Base-by-base conservation (phyloP, 768 basidiomycete genomes). In the Boletus tylopilopsis region DNA sequence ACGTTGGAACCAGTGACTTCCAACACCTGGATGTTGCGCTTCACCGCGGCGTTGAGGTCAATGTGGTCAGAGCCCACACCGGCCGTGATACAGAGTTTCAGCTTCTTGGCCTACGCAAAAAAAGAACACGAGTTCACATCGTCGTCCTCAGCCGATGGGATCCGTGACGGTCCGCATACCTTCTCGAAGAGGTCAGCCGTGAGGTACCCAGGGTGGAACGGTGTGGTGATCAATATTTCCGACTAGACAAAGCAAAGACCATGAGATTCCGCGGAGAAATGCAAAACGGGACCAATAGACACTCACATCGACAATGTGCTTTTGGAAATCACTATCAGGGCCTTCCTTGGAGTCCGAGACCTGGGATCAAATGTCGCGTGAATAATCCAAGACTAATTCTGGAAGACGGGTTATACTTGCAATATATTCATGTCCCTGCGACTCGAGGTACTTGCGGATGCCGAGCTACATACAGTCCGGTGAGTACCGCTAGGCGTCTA, bases 1-100 rank as follows among this genome's bases (percentile, higher is more conserved):
- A 94, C 92, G 62, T 93, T 94, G 21, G 87, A 90, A 32, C 92
- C 92, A 25, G 90, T 85, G 32, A 94, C 87, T 68, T 92, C 90
- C 50, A 88, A 73, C 21, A 91, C 92, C 64, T 90, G 85, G 59
- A 94, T 82, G 50, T 76, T 76, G 58, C 80, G 74, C 64, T 90
- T 82, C 56, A 90, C 91, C 22, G 90, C 87, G 19, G 90, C 87
- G 67, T 94, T 85, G 52, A 95, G 79, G 65, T 94, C 92, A 55
- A 93, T 82, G 73, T 89, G 90, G 71, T 94, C 93, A 18, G 87
- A 90, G 11, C 91, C 90, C 40, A 93, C 90, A 67, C 90, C 90
- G 51, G 92, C 93, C 21, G 93, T 96, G 62, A 94, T 79, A 62
- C 87, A 90, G 49, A 94, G 66, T 71, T 91, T 94, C 53, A 96